A percentile compares a stretch with the other conserved stretches of the same genome.
Evolutionary conservation across 306 rosid species (phyloP).

Genomic region (Cicer bijugum): DNA sequence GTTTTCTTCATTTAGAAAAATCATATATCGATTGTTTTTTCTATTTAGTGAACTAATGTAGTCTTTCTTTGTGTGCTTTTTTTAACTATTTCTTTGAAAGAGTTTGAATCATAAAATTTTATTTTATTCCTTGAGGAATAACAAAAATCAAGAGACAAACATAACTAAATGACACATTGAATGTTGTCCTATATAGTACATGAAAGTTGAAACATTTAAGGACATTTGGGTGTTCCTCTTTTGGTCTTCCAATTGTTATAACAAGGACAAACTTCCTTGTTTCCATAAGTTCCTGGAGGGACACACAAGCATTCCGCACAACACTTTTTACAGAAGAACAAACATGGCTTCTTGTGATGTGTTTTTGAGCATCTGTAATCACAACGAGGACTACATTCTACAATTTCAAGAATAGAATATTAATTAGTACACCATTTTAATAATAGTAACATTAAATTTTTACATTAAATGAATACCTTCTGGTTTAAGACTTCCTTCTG

Average conservation of each 20-base stretch:
- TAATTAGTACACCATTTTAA: not conserved
- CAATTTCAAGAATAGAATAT: slow-evolving; percentile 23
- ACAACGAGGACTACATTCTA: slow-evolving; percentile 67
- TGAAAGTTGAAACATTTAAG: slow-evolving; percentile 41
- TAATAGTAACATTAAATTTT: not conserved
- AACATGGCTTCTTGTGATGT: slow-evolving; percentile 67
- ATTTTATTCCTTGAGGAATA: not conserved
- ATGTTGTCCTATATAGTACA: not conserved
- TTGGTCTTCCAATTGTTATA: slow-evolving; percentile 75
- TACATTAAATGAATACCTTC: slow-evolving; percentile 46
- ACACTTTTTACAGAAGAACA: slow-evolving; percentile 70
- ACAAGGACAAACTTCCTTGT: slow-evolving; percentile 73
- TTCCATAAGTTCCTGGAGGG: slow-evolving; percentile 77
- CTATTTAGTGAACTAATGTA: too few relatives aligned
- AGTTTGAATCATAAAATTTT: not conserved
- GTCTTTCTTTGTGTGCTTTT: too few relatives aligned
- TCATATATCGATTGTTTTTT: too few relatives aligned
- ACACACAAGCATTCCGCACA: slow-evolving; percentile 72
- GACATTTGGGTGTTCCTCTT: slow-evolving; percentile 78
- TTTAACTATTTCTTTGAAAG: too few relatives aligned
- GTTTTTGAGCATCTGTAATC: slow-evolving; percentile 64
- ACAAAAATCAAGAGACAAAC: not conserved
- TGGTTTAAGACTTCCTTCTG: slow-evolving; percentile 81
- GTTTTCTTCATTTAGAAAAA: too few relatives aligned
- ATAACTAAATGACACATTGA: not conserved